Base-by-base conservation (phyloP, 768 basidiomycete genomes). In the Trametes cubensis region DNA sequence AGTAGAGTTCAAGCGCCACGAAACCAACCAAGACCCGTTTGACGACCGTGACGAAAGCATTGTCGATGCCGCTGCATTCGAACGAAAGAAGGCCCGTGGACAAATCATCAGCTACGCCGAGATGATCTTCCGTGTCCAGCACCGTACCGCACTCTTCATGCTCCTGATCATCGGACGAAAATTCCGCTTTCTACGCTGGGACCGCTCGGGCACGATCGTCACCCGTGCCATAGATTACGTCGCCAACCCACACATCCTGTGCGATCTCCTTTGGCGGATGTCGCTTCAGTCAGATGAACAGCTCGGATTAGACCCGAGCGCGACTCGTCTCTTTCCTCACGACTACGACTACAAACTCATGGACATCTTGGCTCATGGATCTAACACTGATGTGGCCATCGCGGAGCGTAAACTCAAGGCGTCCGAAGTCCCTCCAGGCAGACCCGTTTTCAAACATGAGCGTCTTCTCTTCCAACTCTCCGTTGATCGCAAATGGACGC, bases 211-310 rank as follows among this genome's bases (percentile, higher is more conserved):
- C 11, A 34, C 54, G 17, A 23, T 64, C 23, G 47, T 46, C 21
- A 60, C 63, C n/a, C 25, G 23, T 2, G 38, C 47, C 4, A 13
- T 64, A 7, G 63, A 64, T 58, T 64, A 64, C 58, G 45, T 50
- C 25, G 28, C 49, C 17, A 4, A 60, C 2, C 54, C 51, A 8
- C 28, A 60, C 17, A 1, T 46, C 15, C 46, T 64, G 8, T 51
- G 40, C 44, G 58, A 64, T 3, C 4, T 60, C 7, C 51, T 62
- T 6, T 58, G 61, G 61, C 61, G 55, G 18, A 46, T 62, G 23
- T 51, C 55, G 1, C n/a, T 8, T 3, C n/a, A 6, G 2, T 51
- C 47, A 3, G 42, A 62, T 34, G 49, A 52, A 14, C 49, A 57
- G 38, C 61, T 57, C 41, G 61, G 61, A 1, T 14, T 34, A 2